Base-by-base conservation (phyloP, 2,329 filamentous ascomycete genomes). In the Trichoderma sp. region DNA sequence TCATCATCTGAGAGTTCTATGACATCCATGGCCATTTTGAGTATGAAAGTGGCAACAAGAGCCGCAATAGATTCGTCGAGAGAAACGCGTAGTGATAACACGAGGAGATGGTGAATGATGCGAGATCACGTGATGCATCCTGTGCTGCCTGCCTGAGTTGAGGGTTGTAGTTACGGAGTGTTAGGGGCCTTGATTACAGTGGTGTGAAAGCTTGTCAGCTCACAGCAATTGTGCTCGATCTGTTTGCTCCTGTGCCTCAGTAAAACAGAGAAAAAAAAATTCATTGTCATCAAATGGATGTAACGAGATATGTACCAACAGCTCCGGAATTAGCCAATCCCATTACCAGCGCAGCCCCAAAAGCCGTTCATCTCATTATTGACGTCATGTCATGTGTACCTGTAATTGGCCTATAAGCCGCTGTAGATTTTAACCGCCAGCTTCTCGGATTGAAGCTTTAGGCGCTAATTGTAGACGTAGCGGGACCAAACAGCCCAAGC, bases 1-100 rank as follows among this genome's bases (percentile, higher is more conserved):
- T 73, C 76, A 72, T 77, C 74, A 36, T 80, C 78, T 26, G 70
- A 66, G 26, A 80, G 76, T 30, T 79, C 76, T 53, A 80, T 76
- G 57, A 77, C 69, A 34, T 71, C 50, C 3, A 61, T 64, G n/a
- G 69, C 64, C 72, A 73, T 73, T 65, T 61, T 62, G 47, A 8
- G 28, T 9, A 26, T 50, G 12, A 20, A 53, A 47, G 26, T n/a
- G 39, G 67, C 57, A 32, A 17, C 20, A 36, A 36, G 57, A 28
- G 59, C 28, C 59, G n/a, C 11, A 11, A 50, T 20, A 64, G 20
- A 30, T 17, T 58, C 9, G 23, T 4, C 5, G 20, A n/a, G 30
- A 13, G 43, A 23, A 36, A 58, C 43, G 64, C 64, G 70, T 15
- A 26, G 43, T 12, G 53, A 61, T 66, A 62, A 50, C 69, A 57